Base-by-base conservation (phyloP, 2,329 filamentous ascomycete species). In the Gaeumannomyces tritici region DNA sequence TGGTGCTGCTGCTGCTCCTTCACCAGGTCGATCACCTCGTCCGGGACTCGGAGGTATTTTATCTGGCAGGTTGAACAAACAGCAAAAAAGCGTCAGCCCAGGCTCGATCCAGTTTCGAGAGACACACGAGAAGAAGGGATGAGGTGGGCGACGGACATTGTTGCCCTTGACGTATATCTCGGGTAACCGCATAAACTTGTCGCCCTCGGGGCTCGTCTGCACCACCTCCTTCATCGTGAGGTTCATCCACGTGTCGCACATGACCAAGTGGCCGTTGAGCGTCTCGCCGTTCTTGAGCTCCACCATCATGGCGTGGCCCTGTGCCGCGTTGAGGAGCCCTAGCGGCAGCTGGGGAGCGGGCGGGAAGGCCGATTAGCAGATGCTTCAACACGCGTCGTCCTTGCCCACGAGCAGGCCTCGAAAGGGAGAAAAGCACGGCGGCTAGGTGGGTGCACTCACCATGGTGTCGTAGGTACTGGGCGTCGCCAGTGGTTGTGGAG, bases 241-340 rank as follows among this genome's bases (percentile, higher is more conserved):
- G 79, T 99, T 99, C 95, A 99, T 99, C 92, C 95, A 99, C 59
- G 93, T 99, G 76, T 99, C 95, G 86, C 93, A 99, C 75, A 89
- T 91, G 75, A 97, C 89, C 64, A 99, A 82, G 73, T 97, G 92
- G 66, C 95, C 95, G 78, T 98, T 99, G 65, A 99, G 84, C 0
- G 95, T 98, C 77, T 99, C 93, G 78, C 93, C 93, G 72, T 93
- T 96, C 82, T 97, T 97, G 68, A 97, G 89, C 80, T 97, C 93
- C 67, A 97, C 93, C 63, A 96, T 88, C 89, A 97, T 98, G 4
- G 95, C 93, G 74, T 97, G 91, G 83, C 95, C 95, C 81, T 97
- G 93, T 67, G 95, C 93, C 70, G 93, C 93, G 71, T 91, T 98
- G 66, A 99, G 84, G 60, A 99, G 88, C 72, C 93, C 92, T 74